phyloP scores from a whole-genome alignment of 2,329 filamentous ascomycete species.

The Stemphylium beticola region DNA sequence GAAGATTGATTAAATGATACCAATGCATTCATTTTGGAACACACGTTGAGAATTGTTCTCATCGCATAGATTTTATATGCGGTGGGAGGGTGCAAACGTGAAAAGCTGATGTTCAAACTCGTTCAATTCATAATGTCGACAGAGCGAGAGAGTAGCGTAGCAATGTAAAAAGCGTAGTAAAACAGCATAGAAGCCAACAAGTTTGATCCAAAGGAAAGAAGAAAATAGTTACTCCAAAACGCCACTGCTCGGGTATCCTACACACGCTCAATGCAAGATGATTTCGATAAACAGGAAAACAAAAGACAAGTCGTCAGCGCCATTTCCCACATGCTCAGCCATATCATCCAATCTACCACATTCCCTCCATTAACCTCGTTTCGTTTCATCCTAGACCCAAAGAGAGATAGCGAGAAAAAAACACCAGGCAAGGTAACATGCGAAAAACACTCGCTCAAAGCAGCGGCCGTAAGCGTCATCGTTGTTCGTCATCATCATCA shows the following conservation, averaged over 20 bases:
- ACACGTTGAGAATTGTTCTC: too few relatives aligned
- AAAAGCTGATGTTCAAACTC: background rate
- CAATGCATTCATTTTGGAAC: constrained; percentile 5
- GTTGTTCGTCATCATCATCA: background rate
- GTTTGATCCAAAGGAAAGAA: background rate
- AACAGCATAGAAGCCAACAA: background rate
- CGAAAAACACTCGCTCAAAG: background rate
- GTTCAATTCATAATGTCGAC: background rate
- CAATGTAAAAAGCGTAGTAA: background rate
- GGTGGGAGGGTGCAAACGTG: background rate
- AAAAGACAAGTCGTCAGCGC: background rate
- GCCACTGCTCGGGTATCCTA: constrained; percentile 6
- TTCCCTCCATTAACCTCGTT: background rate
- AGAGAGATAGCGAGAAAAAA: background rate
- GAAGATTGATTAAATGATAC: constrained; percentile 1
- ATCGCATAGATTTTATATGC: background rate
- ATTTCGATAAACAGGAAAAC: background rate
- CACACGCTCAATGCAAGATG: constrained; percentile 5
- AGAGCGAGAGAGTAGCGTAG: background rate
- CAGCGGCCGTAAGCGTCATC: background rate
- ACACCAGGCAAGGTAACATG: too few relatives aligned
- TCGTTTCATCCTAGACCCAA: background rate
- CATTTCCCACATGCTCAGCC: background rate
- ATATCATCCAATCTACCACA: background rate
- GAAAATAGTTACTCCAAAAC: background rate